Percentiles rank a stretch among this genome's conserved stretches.
These are phyloP conservation scores for Ordospora colligata DNA, from an alignment of 371 early-diverging fungal genomes.

Conservation along the genomic window DNA sequence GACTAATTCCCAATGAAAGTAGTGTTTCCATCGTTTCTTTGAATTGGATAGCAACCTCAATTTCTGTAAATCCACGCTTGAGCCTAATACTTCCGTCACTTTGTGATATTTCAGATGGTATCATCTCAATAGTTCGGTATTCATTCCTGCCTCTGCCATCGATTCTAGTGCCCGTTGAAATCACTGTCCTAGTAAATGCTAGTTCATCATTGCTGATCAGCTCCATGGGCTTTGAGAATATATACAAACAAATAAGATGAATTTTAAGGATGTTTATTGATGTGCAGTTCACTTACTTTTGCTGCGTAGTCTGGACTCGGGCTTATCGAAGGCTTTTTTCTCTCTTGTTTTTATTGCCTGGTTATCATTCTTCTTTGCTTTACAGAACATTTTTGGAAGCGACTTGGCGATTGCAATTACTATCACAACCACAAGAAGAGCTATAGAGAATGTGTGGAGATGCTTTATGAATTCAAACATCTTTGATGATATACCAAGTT, in stretches of 20 bases:
- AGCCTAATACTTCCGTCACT: constrained; percentile 8
- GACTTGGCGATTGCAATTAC: neutral
- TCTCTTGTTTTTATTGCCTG: neutral
- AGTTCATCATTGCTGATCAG: neutral
- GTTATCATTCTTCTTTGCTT: neutral
- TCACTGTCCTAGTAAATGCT: neutral
- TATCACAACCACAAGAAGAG: neutral
- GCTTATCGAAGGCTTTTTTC: neutral
- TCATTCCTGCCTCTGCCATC: neutral
- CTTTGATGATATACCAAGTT: neutral
- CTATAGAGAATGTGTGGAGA: neutral
- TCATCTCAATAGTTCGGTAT: neutral
- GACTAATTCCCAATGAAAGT: neutral
- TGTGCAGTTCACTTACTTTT: too few species aligned
- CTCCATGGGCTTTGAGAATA: neutral
- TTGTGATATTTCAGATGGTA: neutral
- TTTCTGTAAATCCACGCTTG: neutral
- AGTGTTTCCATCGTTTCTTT: neutral
- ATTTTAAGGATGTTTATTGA: too few species aligned
- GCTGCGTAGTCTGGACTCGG: neutral
- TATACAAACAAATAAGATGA: too few species aligned
- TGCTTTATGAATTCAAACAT: neutral
- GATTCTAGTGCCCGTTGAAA: neutral
- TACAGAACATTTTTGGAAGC: neutral
- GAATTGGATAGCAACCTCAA: constrained; percentile 10